Conservation (phyloP, 2,329 filamentous ascomycete genomes). For the Fusarium sarcochroum region DNA sequence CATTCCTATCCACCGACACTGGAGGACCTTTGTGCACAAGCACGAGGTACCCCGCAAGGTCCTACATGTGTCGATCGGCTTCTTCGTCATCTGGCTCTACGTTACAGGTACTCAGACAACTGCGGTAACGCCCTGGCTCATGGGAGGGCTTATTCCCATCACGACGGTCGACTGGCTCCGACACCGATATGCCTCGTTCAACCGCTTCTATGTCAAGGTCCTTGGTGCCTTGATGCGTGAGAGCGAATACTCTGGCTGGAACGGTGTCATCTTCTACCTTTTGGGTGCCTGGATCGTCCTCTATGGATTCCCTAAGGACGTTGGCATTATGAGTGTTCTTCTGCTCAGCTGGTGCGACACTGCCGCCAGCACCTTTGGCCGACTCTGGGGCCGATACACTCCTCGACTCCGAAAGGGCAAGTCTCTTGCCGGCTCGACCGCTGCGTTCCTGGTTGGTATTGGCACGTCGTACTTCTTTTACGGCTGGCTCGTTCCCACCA, state of each 20-base stretch:
- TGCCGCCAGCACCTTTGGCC: conserved; percentile 93
- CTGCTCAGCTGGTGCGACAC: conserved; percentile 98
- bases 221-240: conserved; percentile 97
- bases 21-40: conserved; percentile 92
- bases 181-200: conserved; percentile 85
- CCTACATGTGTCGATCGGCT: conserved; percentile 96
- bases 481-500: conserved; percentile 82
- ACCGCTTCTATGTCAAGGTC: conserved; percentile 86
- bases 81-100: conserved; percentile 91
- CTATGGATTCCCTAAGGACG: conserved; percentile 91
- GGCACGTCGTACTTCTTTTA: conserved; percentile 88
- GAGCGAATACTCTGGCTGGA: conserved; percentile 93
- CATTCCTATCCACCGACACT: conserved; percentile 95
- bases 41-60: conserved; percentile 96
- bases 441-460: conserved; percentile 87
- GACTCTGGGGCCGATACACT: conserved; percentile 90
- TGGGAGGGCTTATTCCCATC: conserved; percentile 86
- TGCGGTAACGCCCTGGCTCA: conserved; percentile 86
- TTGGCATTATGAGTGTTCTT: conserved; percentile 89
- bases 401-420: conserved; percentile 88
- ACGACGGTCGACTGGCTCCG: conserved; percentile 85
- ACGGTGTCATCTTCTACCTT: conserved; percentile 97
- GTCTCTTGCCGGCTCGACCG: conserved; percentile 89
- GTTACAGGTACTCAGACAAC: conserved; percentile 80
- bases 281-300: conserved; percentile 90